phyloP scores from a whole-genome alignment of 345 rosid species.

The Murraya koenigii region DNA sequence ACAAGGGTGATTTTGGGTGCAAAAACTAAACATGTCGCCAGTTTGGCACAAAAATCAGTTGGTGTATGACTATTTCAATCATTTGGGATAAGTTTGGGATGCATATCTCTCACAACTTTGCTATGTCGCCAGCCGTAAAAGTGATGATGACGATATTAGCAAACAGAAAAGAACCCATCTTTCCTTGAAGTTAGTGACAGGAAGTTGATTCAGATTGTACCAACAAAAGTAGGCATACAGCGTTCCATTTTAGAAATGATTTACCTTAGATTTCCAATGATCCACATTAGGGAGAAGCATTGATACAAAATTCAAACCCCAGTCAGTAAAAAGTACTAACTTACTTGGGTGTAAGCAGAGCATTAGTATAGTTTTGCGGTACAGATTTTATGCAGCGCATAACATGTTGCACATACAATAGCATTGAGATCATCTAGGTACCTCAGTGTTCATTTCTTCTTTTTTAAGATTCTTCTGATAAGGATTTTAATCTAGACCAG shows the following conservation, averaged over 20 bases:
- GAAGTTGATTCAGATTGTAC: background rate
- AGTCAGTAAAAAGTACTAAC: background rate
- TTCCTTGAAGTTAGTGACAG: background rate
- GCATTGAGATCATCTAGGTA: background rate
- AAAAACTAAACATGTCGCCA: background rate
- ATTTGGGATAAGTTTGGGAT: background rate
- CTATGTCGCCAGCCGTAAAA: background rate
- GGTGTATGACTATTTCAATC: background rate
- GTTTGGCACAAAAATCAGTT: background rate
- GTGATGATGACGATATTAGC: background rate
- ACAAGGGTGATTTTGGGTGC: too few relatives aligned
- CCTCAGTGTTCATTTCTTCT: background rate
- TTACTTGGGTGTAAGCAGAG: background rate
- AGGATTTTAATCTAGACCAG: background rate
- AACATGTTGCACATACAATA: background rate
- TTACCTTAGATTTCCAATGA: background rate
- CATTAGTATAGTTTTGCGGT: background rate
- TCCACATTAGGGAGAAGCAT: background rate
- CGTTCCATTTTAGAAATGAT: background rate
- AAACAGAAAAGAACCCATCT: background rate
- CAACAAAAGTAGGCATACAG: background rate
- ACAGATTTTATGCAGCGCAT: background rate
- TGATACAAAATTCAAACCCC: background rate
- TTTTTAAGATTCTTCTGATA: background rate
- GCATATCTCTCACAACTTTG: background rate